A percentile compares a stretch with the other conserved stretches of the same genome.
phyloP scores from a whole-genome alignment of 495 filamentous ascomycete genomes.

The Tuber brumale region DNA sequence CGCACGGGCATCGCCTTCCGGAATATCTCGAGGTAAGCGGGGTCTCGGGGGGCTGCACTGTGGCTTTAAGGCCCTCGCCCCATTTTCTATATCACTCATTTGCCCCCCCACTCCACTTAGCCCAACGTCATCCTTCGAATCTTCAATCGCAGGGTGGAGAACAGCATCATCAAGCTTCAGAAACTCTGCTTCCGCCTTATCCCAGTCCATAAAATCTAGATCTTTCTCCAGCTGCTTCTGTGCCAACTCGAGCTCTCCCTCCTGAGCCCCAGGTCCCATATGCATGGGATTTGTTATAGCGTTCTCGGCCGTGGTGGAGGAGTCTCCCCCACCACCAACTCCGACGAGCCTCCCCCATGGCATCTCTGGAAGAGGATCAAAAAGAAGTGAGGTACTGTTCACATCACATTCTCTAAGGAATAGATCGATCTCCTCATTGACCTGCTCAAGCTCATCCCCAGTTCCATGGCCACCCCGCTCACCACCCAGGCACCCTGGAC shows the following conservation, averaged over 20 bases:
- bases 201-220: slow-evolving; percentile 1
- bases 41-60: background rate
- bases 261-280: background rate
- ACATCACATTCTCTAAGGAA: background rate
- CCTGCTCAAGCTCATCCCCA: background rate
- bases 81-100: background rate
- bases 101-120: background rate
- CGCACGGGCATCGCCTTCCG: background rate
- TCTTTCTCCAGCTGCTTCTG: background rate
- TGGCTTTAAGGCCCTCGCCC: background rate
- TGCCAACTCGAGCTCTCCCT: background rate
- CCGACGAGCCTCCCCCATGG: background rate
- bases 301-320: background rate
- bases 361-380: background rate
- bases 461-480: background rate
- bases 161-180: background rate
- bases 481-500: background rate
- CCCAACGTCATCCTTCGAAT: background rate
- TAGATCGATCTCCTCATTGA: background rate
- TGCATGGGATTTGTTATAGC: background rate
- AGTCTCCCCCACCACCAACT: background rate
- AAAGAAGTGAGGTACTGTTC: background rate
- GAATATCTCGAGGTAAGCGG: background rate
- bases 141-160: background rate
- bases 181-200: background rate